These are phyloP conservation scores for Anethum foeniculum DNA, from an alignment of 140 eudicot species.

Conservation along the genomic window DNA sequence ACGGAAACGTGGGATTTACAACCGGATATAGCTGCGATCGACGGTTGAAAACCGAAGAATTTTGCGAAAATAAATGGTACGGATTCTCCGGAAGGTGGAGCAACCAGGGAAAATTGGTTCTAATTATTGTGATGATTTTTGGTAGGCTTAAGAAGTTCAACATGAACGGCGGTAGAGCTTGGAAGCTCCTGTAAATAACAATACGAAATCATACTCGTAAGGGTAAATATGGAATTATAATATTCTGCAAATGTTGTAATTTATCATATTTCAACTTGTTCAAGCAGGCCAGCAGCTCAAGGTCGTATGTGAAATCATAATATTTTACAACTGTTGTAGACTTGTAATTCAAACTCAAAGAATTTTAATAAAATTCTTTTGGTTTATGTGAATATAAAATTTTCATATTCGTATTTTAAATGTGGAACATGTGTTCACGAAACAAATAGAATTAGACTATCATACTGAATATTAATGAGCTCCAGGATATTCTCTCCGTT, in stretches of 20 bases:
- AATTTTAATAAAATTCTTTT: too few species aligned
- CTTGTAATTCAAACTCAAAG: too few species aligned
- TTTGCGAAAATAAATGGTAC: conserved; percentile 37
- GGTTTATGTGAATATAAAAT: too few species aligned
- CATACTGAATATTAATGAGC: too few species aligned
- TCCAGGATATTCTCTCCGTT: too few species aligned
- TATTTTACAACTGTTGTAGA: neutral
- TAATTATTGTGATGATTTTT: conserved; percentile 54
- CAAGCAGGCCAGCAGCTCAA: too few species aligned
- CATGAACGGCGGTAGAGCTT: conserved; percentile 50
- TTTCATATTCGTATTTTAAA: too few species aligned
- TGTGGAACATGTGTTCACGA: too few species aligned
- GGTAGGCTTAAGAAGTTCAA: conserved; percentile 59
- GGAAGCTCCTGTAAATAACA: conserved; percentile 33
- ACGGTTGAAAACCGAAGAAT: conserved; percentile 26
- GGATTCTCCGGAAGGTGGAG: conserved; percentile 74
- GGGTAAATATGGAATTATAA: neutral
- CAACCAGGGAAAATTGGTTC: conserved; percentile 40
- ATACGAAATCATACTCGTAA: neutral
- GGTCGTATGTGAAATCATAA: neutral
- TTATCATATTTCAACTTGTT: too few species aligned
- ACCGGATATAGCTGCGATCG: conserved; percentile 38
- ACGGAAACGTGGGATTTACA: conserved; percentile 48
- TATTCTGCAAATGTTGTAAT: too few species aligned
- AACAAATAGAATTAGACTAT: too few species aligned